Percentiles rank a stretch among this genome's conserved stretches.
These are phyloP conservation scores for Colletotrichum destructivum DNA, from an alignment of 2,329 filamentous ascomycete genomes.

Conservation along the genomic window DNA sequence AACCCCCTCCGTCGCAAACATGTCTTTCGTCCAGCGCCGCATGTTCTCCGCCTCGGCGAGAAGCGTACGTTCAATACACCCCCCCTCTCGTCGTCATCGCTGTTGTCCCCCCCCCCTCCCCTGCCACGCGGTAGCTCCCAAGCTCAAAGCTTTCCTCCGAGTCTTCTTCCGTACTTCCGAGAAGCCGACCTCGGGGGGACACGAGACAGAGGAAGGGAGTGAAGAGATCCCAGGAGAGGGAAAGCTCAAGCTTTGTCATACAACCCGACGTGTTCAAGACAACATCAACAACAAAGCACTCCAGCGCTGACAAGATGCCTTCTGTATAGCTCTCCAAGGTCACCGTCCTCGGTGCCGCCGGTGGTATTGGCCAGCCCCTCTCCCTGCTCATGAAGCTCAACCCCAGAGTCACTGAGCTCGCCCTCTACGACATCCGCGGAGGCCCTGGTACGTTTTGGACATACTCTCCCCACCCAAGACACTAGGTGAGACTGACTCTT, in stretches of 20 bases:
- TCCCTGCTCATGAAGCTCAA: slow-evolving; percentile 99
- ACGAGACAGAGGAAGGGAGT: background rate
- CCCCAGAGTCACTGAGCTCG: slow-evolving; percentile 92
- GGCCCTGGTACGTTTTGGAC: slow-evolving; percentile 80
- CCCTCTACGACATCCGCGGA: slow-evolving; percentile 97
- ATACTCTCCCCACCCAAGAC: background rate
- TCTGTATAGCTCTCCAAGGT: slow-evolving; percentile 89
- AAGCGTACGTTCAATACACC: slow-evolving; percentile 70
- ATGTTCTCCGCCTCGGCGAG: slow-evolving; percentile 86
- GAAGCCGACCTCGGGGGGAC: slow-evolving; percentile 36
- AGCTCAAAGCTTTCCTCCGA: slow-evolving; percentile 30
- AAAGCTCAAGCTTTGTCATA: slow-evolving; percentile 20
- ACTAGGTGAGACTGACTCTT: slow-evolving; percentile 44
- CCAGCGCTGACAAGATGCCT: slow-evolving; percentile 43
- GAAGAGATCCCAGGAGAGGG: background rate
- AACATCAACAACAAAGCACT: background rate
- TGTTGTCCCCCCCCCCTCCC: no score
- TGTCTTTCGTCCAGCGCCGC: slow-evolving; percentile 87
- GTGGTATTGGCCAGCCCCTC: slow-evolving; percentile 98
- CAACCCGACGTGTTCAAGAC: background rate
- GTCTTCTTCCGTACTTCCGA: slow-evolving; percentile 28
- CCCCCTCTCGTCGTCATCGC: slow-evolving; percentile 12
- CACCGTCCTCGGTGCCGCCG: slow-evolving; percentile 94
- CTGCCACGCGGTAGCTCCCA: slow-evolving; percentile 11
- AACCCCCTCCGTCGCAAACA: slow-evolving; percentile 56